Conservation (phyloP, 768 basidiomycete species). For the Lyophyllum shimeji region DNA sequence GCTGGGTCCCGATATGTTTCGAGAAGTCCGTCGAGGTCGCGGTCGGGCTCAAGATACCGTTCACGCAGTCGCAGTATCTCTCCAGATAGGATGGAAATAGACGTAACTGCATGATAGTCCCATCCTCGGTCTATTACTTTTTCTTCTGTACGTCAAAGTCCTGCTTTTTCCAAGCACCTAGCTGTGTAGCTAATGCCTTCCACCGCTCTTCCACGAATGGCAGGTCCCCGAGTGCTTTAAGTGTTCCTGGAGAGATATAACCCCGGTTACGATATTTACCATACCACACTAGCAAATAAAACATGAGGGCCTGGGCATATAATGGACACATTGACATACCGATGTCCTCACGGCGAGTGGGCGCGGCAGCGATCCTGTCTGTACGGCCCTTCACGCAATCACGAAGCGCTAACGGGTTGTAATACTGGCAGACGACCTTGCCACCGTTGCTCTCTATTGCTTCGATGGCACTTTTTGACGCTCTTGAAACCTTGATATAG, state of each 20-base stretch:
- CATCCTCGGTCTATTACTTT: slow-evolving; percentile 26
- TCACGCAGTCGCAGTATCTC: slow-evolving; percentile 64
- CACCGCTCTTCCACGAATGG: slow-evolving; percentile 72
- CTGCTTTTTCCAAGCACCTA: slow-evolving; percentile 56
- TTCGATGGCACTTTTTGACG: slow-evolving; percentile 81
- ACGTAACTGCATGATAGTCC: slow-evolving; percentile 18
- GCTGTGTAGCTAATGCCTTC: slow-evolving; percentile 60
- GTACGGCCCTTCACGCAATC: slow-evolving; percentile 73
- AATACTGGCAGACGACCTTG: slow-evolving; percentile 85
- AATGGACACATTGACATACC: slow-evolving; percentile 43
- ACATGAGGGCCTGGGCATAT: background rate
- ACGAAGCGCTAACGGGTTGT: slow-evolving; percentile 81
- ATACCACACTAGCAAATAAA: slow-evolving; percentile 65
- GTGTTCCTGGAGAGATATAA: slow-evolving; percentile 63
- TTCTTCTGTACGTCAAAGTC: slow-evolving; percentile 41
- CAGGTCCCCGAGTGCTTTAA: slow-evolving; percentile 46
- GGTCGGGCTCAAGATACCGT: slow-evolving; percentile 42
- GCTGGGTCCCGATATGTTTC: slow-evolving; percentile 62
- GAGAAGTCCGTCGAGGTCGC: slow-evolving; percentile 59
- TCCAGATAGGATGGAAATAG: slow-evolving; percentile 51
- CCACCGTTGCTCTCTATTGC: slow-evolving; percentile 85
- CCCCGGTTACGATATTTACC: slow-evolving; percentile 71
- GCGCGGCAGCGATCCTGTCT: slow-evolving; percentile 73
- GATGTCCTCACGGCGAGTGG: slow-evolving; percentile 85
- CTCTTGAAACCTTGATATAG: slow-evolving; percentile 80